Base-by-base conservation (phyloP, 169 alveolate genomes). In the Plasmodium gonderi region DNA sequence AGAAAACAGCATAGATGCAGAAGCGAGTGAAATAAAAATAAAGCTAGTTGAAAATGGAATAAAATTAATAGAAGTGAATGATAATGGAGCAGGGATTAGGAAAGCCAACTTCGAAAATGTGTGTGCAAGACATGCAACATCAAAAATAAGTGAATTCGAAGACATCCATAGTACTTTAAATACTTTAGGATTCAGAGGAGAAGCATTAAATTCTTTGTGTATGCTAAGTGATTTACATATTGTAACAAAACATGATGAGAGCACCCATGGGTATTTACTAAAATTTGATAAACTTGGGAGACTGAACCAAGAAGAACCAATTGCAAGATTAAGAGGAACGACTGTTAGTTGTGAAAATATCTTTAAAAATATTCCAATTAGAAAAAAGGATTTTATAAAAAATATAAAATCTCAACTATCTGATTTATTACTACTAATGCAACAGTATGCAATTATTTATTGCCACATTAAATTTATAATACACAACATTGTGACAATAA, bases 161-260 rank as follows among this genome's bases (percentile, higher is more conserved):
- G 99, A 98, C 81, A 95, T 99, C 29, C 97, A 96, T 89, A 81
- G 94, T 44, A 79, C 96, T 8, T 95, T 98, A 7, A 94, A 93
- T 45, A 97, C 99, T 23, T 95, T 98, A 67, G 99, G 99, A 0
- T 99, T 99, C 92, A 91, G 99, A 95, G 97, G 98, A 2, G 98
- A 96, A 80, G 98, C 98, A 33, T 91, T 96, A 40, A 77, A 95
- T 60, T 95, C 97, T 0, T 91, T 96, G 77, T 95, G 97, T 40
- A 92, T 91, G 80, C 79, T 96, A 72, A 78, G 97, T 67, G 89
- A 79, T 26, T 80, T 96, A 45, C 85, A 77, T 49, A 92, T 96
- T 47, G 85, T 80, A 60, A 96, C 98, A 8, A 93, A 97, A 4
- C 49, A 81, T 26, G 96, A 95, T 9, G 44, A 94, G 14, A 91